Evolutionary conservation across 148 eudicot genomes (phyloP), one percentile per base, ranked within the genome.

Genomic region (Chenopodium quinoa): DNA sequence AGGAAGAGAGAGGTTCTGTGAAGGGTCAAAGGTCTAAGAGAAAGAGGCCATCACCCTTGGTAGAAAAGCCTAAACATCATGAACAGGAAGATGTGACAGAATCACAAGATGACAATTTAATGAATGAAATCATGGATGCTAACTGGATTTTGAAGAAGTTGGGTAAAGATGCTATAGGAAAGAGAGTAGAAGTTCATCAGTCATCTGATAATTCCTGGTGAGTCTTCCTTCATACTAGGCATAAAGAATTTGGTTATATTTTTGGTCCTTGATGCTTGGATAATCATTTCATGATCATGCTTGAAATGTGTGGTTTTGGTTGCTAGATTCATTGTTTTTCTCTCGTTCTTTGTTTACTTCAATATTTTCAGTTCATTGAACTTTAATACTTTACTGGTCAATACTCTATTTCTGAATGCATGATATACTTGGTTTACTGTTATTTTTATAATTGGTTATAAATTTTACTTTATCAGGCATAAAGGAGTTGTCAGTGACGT

Each of bases 11-110:
- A 78, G 88, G 89, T 80, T 89, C 84, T 69, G 87, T 90, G 8
- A 92, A 93, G 88, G 99, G 99, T 75, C 97, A 93, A 85, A 89
- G 98, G 80, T 96, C 99, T 60, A 96, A 93, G 85, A 85, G 98
- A 83, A 92, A 90, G 82, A 90, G 99, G 83, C 90, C 93, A 10
- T 85, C 90, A 16, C 77, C 88, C 32, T 65, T 71, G 16, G 46
- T 54, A 76, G 93, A 86, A 62, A 92, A 85, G 86, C 64, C 84
- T 37, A 81, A 83, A 23, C 80, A 75, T 17, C 75, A 80, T 56
- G 92, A 88, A 74, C 92, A 84, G 44, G 90, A 82, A 82, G 88
- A 88, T 80, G 79, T 67, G 37, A 79, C 89, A 48, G 87, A 86
- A 72, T 62, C 88, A 78, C 85, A 83, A 76, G 89, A 83, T 27